phyloP scores from a whole-genome alignment of 2,329 filamentous ascomycete species.

The Aspergillus felis region DNA sequence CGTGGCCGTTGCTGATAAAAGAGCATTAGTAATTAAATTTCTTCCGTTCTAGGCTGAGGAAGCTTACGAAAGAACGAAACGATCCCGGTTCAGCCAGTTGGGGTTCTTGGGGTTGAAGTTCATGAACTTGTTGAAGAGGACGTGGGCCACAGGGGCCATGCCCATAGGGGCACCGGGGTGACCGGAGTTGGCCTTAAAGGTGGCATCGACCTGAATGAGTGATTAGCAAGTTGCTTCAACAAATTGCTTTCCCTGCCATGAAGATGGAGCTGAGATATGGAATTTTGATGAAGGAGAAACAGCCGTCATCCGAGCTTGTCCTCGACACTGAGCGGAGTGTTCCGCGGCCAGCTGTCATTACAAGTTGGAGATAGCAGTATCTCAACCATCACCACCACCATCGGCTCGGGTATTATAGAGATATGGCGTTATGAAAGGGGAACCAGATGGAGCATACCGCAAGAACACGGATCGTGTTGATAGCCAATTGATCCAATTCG shows the following conservation, averaged over 20 bases:
- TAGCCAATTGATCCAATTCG: slow-evolving; percentile 82
- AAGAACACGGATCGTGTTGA: slow-evolving; percentile 97
- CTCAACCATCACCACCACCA: not conserved
- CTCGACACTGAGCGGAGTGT: not conserved
- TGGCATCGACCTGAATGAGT: slow-evolving; percentile 82
- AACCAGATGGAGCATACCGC: slow-evolving; percentile 64
- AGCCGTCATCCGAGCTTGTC: not conserved
- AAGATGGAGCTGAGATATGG: not conserved
- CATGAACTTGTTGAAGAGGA: slow-evolving; percentile 99
- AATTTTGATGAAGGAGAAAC: not conserved
- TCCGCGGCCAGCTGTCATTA: not conserved
- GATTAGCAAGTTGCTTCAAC: slow-evolving; percentile 6
- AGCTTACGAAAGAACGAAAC: slow-evolving; percentile 97
- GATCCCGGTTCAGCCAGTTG: slow-evolving; percentile 93
- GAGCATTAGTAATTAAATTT: slow-evolving; percentile 8
- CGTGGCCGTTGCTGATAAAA: slow-evolving; percentile 80
- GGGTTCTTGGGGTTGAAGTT: slow-evolving; percentile 99
- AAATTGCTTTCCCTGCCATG: not conserved
- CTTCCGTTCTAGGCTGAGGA: not conserved
- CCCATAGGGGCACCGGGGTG: slow-evolving; percentile 98
- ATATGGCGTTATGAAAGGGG: not conserved
- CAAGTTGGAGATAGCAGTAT: not conserved
- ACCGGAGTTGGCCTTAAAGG: slow-evolving; percentile 90
- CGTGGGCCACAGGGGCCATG: slow-evolving; percentile 92
- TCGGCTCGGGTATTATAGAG: not conserved